Percentiles rank a stretch among this genome's conserved stretches.
Evolutionary conservation across 1,284 basidiomycete species (phyloP).

Genomic region (Ceratobasidium sp.): DNA sequence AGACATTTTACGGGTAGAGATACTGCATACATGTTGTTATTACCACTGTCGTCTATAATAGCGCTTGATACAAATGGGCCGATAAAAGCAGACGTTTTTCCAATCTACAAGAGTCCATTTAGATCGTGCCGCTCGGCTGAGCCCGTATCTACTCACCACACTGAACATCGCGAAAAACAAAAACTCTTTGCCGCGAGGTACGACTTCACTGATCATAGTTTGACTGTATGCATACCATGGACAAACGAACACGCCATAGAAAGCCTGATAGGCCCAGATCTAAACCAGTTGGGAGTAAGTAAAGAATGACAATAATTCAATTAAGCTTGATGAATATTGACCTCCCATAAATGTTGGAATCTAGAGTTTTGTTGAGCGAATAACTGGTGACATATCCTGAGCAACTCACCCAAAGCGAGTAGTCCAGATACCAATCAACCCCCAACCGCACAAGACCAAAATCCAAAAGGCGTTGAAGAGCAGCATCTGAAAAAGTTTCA

Average conservation of each 20-base stretch:
- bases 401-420: slow-evolving; percentile 63
- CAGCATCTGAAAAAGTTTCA: slow-evolving; percentile 60
- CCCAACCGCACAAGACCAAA: slow-evolving; percentile 75
- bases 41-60: slow-evolving; percentile 57
- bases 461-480: slow-evolving; percentile 78
- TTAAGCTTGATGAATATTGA: slow-evolving; percentile 59
- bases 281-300: slow-evolving; percentile 19
- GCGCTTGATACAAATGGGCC: slow-evolving; percentile 73
- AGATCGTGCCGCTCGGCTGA: neutral
- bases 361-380: neutral
- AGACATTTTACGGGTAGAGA: slow-evolving; percentile 49
- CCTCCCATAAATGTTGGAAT: slow-evolving; percentile 83
- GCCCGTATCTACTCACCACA: slow-evolving; percentile 53
- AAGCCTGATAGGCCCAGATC: slow-evolving; percentile 56
- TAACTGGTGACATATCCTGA: neutral
- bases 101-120: slow-evolving; percentile 49
- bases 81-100: slow-evolving; percentile 83
- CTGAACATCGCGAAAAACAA: slow-evolving; percentile 81
- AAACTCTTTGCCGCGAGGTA: slow-evolving; percentile 63
- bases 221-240: slow-evolving; percentile 84
- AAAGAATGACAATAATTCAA: slow-evolving; percentile 30
- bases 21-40: slow-evolving; percentile 68
- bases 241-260: slow-evolving; percentile 79
- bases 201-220: slow-evolving; percentile 85
- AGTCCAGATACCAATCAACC: slow-evolving; percentile 77